A percentile compares a stretch with the other conserved stretches of the same genome.
These are phyloP conservation scores for Verticillium klebahnii DNA, from an alignment of 2,329 filamentous ascomycete genomes.

Conservation along the genomic window DNA sequence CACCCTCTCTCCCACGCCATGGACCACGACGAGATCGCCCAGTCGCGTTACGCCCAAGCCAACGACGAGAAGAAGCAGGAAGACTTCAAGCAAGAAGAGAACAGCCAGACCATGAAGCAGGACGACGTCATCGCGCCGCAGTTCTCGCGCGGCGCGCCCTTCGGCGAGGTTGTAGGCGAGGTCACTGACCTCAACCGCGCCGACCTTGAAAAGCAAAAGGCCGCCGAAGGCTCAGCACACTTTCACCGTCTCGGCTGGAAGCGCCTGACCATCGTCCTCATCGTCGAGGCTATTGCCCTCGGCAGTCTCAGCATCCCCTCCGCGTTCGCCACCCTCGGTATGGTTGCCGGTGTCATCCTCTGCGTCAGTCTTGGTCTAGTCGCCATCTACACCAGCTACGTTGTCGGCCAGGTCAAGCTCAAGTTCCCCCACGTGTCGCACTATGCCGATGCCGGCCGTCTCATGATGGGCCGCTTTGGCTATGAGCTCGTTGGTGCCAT, in stretches of 20 bases:
- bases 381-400: conserved; percentile 35
- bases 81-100: not conserved
- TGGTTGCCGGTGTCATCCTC: conserved; percentile 37
- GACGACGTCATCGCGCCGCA: conserved; percentile 10
- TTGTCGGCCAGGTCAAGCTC: conserved; percentile 41
- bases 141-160: conserved; percentile 11
- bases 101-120: conserved; percentile 1
- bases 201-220: conserved; percentile 43
- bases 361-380: conserved; percentile 28
- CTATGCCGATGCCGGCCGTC: conserved; percentile 63
- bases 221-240: conserved; percentile 37
- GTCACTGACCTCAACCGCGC: conserved; percentile 20
- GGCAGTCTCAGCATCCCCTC: conserved; percentile 45
- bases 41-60: not conserved
- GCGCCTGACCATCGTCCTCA: conserved; percentile 48
- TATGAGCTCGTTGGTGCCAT: conserved; percentile 58
- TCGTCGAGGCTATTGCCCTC: conserved; percentile 53
- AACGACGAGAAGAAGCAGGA: conserved; percentile 7
- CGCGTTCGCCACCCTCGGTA: conserved; percentile 49
- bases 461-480: conserved; percentile 56
- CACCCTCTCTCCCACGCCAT: not conserved
- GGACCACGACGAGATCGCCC: conserved; percentile 12
- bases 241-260: conserved; percentile 54
- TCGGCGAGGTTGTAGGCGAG: conserved; percentile 21
- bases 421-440: conserved; percentile 53